Evolutionary conservation across 2,329 filamentous ascomycete species (phyloP).

Genomic region (Neocucurbitaria cava): DNA sequence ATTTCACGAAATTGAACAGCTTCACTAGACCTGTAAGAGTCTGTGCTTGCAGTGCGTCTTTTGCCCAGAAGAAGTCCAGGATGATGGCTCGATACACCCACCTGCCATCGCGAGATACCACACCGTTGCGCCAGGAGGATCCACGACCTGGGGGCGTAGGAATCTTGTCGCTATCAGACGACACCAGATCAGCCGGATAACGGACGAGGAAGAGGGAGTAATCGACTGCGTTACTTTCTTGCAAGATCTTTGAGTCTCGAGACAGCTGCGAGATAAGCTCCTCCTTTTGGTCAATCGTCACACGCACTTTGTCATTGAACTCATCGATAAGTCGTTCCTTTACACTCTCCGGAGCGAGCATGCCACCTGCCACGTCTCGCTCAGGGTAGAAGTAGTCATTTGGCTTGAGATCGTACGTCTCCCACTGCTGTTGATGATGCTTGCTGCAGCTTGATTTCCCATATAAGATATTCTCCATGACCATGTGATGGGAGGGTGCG

Average conservation of each 20-base stretch:
- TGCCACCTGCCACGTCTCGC: slow-evolving; percentile 71
- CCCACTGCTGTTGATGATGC: slow-evolving; percentile 61
- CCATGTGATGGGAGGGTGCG: slow-evolving; percentile 73
- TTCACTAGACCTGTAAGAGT: slow-evolving; percentile 71
- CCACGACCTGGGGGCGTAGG: slow-evolving; percentile 42
- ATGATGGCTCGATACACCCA: slow-evolving; percentile 72
- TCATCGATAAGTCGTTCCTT: slow-evolving; percentile 71
- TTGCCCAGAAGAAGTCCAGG: slow-evolving; percentile 81
- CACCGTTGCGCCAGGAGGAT: slow-evolving; percentile 66
- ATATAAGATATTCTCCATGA: slow-evolving; percentile 78
- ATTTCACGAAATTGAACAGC: slow-evolving; percentile 62
- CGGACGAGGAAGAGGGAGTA: slow-evolving; percentile 78
- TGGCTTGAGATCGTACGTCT: slow-evolving; percentile 78
- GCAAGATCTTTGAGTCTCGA: slow-evolving; percentile 69
- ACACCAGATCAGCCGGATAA: slow-evolving; percentile 51
- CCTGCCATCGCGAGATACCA: slow-evolving; percentile 67
- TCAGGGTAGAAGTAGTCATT: slow-evolving; percentile 79
- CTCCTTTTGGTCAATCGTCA: slow-evolving; percentile 63
- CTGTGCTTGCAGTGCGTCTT: slow-evolving; percentile 71
- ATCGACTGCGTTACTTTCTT: slow-evolving; percentile 71
- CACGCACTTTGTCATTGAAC: slow-evolving; percentile 70
- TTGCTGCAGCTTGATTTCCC: slow-evolving; percentile 59
- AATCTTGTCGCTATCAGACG: slow-evolving; percentile 34
- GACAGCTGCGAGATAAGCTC: slow-evolving; percentile 63
- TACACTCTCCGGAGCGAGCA: slow-evolving; percentile 68